phyloP scores from a whole-genome alignment of 2,329 filamentous ascomycete genomes.

The Trichoderma aggressivum region DNA sequence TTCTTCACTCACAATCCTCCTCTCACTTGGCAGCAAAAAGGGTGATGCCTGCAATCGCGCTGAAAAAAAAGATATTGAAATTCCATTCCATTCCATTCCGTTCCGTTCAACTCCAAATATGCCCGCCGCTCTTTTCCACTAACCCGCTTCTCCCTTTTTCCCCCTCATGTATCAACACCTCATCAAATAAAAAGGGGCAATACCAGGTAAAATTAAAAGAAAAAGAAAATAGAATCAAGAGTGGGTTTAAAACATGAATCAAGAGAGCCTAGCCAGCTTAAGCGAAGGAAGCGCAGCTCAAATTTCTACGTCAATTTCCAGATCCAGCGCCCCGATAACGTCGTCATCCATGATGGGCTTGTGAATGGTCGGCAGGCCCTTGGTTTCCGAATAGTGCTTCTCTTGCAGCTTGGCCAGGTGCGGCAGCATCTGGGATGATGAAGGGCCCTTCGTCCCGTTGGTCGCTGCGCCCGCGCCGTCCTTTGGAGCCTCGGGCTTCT shows the following conservation, averaged over 20 bases:
- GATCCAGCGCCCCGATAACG: conserved; percentile 81
- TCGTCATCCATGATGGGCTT: conserved; percentile 86
- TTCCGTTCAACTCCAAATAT: conserved; percentile 13
- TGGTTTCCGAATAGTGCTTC: conserved; percentile 54
- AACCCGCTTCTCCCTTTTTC: neutral
- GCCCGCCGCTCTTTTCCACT: conserved; percentile 5
- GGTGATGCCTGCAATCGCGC: neutral
- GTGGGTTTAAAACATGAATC: neutral
- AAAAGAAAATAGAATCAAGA: neutral
- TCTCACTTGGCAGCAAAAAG: neutral
- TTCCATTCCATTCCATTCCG: neutral
- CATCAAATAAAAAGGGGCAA: neutral
- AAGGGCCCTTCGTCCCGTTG: conserved; percentile 49
- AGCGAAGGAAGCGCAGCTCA: conserved; percentile 34
- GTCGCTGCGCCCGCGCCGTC: conserved; percentile 51
- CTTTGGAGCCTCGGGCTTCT: conserved; percentile 48
- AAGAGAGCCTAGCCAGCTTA: neutral
- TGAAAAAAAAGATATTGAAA: neutral
- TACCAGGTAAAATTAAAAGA: neutral
- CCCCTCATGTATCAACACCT: neutral
- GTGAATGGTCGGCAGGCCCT: conserved; percentile 65
- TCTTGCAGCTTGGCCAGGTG: conserved; percentile 53
- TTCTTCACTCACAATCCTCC: neutral
- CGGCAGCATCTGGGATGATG: conserved; percentile 43
- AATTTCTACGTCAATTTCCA: conserved; percentile 90